Conservation (phyloP, 306 rosid genomes). For the Cicer judaicum region DNA sequence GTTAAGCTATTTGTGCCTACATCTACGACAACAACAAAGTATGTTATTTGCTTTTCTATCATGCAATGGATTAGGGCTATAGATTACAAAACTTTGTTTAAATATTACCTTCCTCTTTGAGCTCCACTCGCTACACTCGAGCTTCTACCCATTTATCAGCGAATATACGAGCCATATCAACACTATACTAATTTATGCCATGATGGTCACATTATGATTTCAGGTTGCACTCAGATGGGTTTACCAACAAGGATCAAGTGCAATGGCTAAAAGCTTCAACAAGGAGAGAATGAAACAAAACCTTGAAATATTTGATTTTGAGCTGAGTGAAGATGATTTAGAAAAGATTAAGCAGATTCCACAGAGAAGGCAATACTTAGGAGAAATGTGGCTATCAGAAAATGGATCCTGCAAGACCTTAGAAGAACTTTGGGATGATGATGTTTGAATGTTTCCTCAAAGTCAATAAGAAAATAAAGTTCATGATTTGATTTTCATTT, state of each 20-base stretch:
- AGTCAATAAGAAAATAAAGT: conserved; percentile 30
- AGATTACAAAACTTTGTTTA: too few relatives aligned
- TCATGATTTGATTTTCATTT: conserved; percentile 13
- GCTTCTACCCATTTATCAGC: too few relatives aligned
- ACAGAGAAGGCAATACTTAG: conserved; percentile 51
- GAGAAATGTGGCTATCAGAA: conserved; percentile 51
- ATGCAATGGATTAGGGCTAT: too few relatives aligned
- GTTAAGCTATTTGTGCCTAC: too few relatives aligned
- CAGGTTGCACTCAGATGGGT: conserved; percentile 66
- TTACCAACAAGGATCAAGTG: conserved; percentile 59
- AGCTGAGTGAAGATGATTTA: conserved; percentile 54
- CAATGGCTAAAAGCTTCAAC: conserved; percentile 58
- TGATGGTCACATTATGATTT: conserved; percentile 23
- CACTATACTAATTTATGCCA: neutral
- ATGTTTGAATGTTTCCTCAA: conserved; percentile 36
- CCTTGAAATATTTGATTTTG: conserved; percentile 63
- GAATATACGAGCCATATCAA: too few relatives aligned
- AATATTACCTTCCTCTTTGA: too few relatives aligned
- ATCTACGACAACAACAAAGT: too few relatives aligned
- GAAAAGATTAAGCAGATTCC: conserved; percentile 59
- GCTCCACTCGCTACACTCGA: too few relatives aligned
- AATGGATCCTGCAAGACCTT: conserved; percentile 53
- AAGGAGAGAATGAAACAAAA: conserved; percentile 65
- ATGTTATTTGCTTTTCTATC: too few relatives aligned
- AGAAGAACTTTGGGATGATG: conserved; percentile 62